phyloP scores from a whole-genome alignment of 2,329 filamentous ascomycete species.

The Beauveria caledonica region DNA sequence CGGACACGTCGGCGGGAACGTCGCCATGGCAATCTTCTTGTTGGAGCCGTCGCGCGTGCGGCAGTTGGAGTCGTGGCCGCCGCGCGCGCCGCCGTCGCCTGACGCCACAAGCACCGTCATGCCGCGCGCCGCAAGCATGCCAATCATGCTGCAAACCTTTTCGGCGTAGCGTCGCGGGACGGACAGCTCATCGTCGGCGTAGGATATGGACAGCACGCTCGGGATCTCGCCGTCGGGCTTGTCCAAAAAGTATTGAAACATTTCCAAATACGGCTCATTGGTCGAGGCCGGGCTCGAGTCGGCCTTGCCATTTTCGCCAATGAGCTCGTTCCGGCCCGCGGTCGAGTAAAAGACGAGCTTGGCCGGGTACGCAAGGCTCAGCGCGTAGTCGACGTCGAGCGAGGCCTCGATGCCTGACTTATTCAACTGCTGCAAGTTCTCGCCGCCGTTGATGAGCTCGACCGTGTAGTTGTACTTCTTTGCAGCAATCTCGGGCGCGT shows the following conservation, averaged over 20 bases:
- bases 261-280: constrained; percentile 52
- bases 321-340: constrained; percentile 34
- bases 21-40: constrained; percentile 46
- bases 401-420: constrained; percentile 36
- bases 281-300: constrained; percentile 23
- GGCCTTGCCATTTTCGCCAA: constrained; percentile 30
- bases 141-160: constrained; percentile 45
- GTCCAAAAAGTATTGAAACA: constrained; percentile 41
- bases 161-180: constrained; percentile 44
- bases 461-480: constrained; percentile 32
- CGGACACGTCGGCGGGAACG: constrained; percentile 59
- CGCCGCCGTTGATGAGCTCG: constrained; percentile 33
- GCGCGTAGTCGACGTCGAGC: constrained; percentile 41
- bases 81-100: constrained; percentile 42
- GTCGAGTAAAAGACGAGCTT: constrained; percentile 37
- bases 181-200: constrained; percentile 49
- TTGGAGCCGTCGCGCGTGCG: constrained; percentile 50
- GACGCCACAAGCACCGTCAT: constrained; percentile 42
- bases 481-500: constrained; percentile 28
- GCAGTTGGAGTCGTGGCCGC: constrained; percentile 42
- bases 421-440: constrained; percentile 32
- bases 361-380: constrained; percentile 36
- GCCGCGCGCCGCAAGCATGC: constrained; percentile 44
- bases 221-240: constrained; percentile 38
- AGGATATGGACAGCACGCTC: constrained; percentile 49